Percentiles rank a stretch among this genome's conserved stretches.
phyloP scores from a whole-genome alignment of 164 flowering plant genomes.

The Aristolochia contorta region DNA sequence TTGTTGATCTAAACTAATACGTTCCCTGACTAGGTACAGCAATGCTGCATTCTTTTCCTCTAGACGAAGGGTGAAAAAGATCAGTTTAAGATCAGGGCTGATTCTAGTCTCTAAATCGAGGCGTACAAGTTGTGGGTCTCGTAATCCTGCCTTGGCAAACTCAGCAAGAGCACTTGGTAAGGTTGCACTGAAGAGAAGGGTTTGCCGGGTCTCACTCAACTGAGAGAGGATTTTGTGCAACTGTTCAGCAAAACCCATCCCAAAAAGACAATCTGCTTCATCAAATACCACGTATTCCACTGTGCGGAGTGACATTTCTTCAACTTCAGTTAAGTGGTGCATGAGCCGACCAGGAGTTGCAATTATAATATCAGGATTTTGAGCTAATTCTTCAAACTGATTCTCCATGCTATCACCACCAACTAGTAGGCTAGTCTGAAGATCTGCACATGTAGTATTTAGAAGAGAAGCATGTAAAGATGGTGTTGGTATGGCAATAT shows the following conservation, averaged over 20 bases:
- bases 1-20: constrained; percentile 64
- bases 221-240: constrained; percentile 67
- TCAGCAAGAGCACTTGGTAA: constrained; percentile 93
- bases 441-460: constrained; percentile 34
- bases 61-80: constrained; percentile 70
- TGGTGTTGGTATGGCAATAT: too few relatives aligned
- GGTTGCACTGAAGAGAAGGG: constrained; percentile 94
- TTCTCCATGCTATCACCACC: constrained; percentile 97
- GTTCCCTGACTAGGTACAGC: constrained; percentile 75
- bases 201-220: constrained; percentile 83
- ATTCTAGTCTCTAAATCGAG: constrained; percentile 85
- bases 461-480: neutral
- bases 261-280: constrained; percentile 87
- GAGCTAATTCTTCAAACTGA: constrained; percentile 91
- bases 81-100: constrained; percentile 76
- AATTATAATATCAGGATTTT: constrained; percentile 88
- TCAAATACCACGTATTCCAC: constrained; percentile 95
- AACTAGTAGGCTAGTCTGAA: constrained; percentile 72
- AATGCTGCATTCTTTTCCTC: constrained; percentile 88
- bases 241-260: constrained; percentile 97
- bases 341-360: constrained; percentile 98
- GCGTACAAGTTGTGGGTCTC: constrained; percentile 82
- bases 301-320: constrained; percentile 80
- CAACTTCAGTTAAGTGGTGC: constrained; percentile 93
- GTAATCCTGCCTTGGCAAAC: constrained; percentile 91